A percentile compares a stretch with the other conserved stretches of the same genome.
Conservation (phyloP, 1,284 basidiomycete genomes). For the Stereum hirsutum region DNA sequence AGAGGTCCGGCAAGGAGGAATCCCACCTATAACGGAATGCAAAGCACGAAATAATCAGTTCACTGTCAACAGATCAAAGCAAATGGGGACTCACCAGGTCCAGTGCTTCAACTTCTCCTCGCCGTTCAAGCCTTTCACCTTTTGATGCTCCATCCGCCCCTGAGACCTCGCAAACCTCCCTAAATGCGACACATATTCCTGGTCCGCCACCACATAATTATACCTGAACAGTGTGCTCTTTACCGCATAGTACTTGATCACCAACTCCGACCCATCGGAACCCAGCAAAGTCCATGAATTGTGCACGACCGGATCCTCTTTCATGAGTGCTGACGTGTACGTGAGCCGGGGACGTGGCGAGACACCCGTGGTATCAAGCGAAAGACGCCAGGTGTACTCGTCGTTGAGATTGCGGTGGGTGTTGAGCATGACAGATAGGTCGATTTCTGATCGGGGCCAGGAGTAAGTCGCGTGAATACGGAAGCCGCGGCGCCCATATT, state of each 20-base stretch:
- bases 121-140: not conserved
- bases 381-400: not conserved
- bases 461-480: slow-evolving; percentile 6
- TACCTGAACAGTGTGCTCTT: not conserved
- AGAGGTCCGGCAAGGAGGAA: no score
- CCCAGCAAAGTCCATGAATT: no score
- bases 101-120: not conserved
- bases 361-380: not conserved
- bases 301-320: not conserved
- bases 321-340: not conserved
- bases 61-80: no score
- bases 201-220: not conserved
- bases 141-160: not conserved
- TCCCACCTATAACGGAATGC: no score
- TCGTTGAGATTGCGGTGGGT: not conserved
- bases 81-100: not conserved
- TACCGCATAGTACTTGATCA: not conserved
- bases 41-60: no score
- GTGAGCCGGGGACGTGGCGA: not conserved
- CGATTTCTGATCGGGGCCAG: no score
- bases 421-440: not conserved
- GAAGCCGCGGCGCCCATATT: slow-evolving; percentile 23
- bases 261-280: not conserved
- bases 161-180: not conserved
- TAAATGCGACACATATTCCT: not conserved